phyloP scores from a whole-genome alignment of 345 rosid species.

The Syzygium grande region DNA sequence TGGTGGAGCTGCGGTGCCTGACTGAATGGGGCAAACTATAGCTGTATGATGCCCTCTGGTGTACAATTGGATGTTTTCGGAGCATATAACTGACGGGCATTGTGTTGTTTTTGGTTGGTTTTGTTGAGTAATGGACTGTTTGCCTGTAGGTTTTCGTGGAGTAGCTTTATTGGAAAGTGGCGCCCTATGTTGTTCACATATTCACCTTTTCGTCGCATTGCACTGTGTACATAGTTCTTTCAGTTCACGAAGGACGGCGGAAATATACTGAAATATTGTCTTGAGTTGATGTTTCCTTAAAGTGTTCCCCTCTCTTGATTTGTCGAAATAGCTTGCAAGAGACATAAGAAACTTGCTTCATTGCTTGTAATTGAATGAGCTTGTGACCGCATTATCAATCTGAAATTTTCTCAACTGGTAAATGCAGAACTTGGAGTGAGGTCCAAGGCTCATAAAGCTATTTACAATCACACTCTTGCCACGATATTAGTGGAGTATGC shows the following conservation, averaged over 20 bases:
- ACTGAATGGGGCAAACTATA: neutral
- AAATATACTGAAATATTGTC: neutral
- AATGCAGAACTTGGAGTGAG: constrained; percentile 7
- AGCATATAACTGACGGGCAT: neutral
- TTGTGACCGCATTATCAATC: neutral
- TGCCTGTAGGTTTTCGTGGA: neutral
- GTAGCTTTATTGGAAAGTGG: neutral
- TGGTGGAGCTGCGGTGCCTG: neutral
- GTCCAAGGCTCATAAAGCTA: constrained; percentile 15
- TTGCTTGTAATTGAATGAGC: neutral
- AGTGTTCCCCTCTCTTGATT: neutral
- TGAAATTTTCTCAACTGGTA: neutral
- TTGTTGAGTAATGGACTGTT: neutral
- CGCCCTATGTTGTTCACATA: neutral
- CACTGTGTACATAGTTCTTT: neutral
- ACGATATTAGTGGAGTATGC: constrained; percentile 76
- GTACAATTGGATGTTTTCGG: too few species aligned
- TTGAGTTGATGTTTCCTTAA: neutral
- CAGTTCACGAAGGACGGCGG: neutral
- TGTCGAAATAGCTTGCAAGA: neutral
- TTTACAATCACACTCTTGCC: constrained; percentile 76
- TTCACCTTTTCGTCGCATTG: neutral
- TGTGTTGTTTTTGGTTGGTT: neutral
- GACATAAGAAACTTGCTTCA: neutral
- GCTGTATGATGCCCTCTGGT: neutral